phyloP scores from a whole-genome alignment of 1,284 basidiomycete species.

The Marasmius fiardii region DNA sequence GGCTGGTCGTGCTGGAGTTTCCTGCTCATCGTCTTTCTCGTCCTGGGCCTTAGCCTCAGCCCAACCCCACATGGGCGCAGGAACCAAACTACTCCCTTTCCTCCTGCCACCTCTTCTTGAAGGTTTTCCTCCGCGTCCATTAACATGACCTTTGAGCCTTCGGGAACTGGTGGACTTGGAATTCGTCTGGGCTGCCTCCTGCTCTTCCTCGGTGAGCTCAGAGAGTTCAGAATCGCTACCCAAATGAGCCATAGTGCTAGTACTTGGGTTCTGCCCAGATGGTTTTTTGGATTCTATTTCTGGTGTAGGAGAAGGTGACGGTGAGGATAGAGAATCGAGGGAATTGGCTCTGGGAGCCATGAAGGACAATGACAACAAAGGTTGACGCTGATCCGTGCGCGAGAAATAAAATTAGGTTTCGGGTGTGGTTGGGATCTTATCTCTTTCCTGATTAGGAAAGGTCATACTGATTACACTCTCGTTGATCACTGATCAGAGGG shows the following conservation, averaged over 20 bases:
- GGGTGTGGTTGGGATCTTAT: conserved; percentile 7
- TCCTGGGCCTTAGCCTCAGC: conserved; percentile 48
- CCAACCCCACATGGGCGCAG: conserved; percentile 79
- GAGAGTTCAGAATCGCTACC: conserved; percentile 74
- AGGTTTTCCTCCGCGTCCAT: conserved; percentile 11
- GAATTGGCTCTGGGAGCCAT: conserved; percentile 57
- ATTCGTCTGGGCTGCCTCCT: conserved; percentile 37
- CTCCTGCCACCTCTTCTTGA: conserved; percentile 36
- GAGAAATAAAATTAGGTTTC: conserved; percentile 25
- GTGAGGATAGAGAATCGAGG: conserved; percentile 62
- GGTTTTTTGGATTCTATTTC: conserved; percentile 6
- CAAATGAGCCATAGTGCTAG: conserved; percentile 32
- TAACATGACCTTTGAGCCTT: neutral
- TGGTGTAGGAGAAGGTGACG: conserved; percentile 50
- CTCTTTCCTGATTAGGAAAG: neutral
- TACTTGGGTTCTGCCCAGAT: conserved; percentile 26
- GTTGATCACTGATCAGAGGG: neutral
- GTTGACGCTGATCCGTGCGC: conserved; percentile 37
- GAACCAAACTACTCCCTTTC: conserved; percentile 66
- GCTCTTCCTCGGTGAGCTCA: conserved; percentile 77
- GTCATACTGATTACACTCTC: too few species aligned
- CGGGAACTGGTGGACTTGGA: conserved; percentile 12
- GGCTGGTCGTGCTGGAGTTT: conserved; percentile 19
- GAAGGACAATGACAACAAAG: conserved; percentile 31
- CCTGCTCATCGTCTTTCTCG: conserved; percentile 43